Base-by-base conservation (phyloP, 345 rosid genomes). In the Lagerstroemia speciosa region DNA sequence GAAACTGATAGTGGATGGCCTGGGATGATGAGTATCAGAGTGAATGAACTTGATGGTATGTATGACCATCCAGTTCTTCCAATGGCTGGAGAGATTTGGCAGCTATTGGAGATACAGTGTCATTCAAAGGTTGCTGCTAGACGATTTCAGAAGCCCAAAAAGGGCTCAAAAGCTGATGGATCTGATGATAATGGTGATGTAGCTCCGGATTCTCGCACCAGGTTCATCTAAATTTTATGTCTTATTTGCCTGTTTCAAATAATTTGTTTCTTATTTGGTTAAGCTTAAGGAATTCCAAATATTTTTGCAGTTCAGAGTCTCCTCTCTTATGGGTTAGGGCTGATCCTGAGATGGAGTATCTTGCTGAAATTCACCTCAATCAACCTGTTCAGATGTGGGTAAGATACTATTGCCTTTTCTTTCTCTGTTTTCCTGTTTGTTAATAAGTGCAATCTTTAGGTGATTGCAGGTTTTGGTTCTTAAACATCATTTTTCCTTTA, bases 381-480 rank as follows among this genome's bases (percentile, higher is more conserved):
- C 99, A 94, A 85, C 97, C 99, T 71, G 87, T 94, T 65, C 99
- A 89, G 87, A 94, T 91, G 99, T 94, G 99, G 97, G 99, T 91
- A 88, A 83, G 96, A 27, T 58, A 19, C 19, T 16, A 58, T 58
- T 58, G 34, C 63, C 63, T 27, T 58, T 58, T 48, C 55, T 22
- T 48, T 19, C 17, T 19, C 20, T 30, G 29, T 29, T 12, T 30
- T 14, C 29, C 29, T 58, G 20, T 15, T 58, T 14, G 8, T 5
- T 27, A 6, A n/a, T 52, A n/a, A 58, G 30, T 52, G 29, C 60
- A 58, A 8, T 12, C 19, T 27, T 58, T 58, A 58, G 33, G 32
- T 58, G 63, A n/a, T 53, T 53, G 29, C n/a, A 48, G 55, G 55
- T 48, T 48, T 48, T 22, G 24, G 2, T 48, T 48, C 1, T 48